phyloP scores from a whole-genome alignment of 345 rosid genomes.

The Gossypium stocksii region DNA sequence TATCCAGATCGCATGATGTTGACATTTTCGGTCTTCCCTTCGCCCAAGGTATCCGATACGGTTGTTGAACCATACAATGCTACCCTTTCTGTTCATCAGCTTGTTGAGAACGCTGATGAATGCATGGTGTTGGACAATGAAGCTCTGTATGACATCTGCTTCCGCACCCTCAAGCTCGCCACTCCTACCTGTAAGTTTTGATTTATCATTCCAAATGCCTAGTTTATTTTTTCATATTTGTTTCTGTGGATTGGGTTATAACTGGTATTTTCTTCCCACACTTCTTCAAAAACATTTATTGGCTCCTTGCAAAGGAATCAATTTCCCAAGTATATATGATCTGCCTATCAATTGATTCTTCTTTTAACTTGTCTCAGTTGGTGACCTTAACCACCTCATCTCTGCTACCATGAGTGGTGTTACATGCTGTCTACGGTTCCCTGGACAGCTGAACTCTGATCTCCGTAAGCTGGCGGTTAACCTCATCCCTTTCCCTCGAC shows the following conservation, averaged over 20 bases:
- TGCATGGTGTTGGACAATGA: constrained; percentile 21
- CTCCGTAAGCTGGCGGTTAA: neutral
- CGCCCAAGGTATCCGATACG: constrained; percentile 15
- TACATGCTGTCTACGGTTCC: constrained; percentile 3
- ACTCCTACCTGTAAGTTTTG: constrained; percentile 2
- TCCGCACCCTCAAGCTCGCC: constrained; percentile 18
- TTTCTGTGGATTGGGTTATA: too few species aligned
- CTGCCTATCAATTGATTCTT: neutral
- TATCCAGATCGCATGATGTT: constrained; percentile 20
- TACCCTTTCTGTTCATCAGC: constrained; percentile 19
- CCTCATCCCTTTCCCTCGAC: neutral
- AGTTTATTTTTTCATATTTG: neutral
- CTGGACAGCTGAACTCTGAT: constrained; percentile 3
- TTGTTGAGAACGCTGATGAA: constrained; percentile 17
- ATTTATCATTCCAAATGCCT: neutral
- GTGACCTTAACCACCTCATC: constrained; percentile 4
- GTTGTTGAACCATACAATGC: constrained; percentile 17
- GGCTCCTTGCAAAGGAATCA: neutral
- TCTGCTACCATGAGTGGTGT: constrained; percentile 9
- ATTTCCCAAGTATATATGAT: neutral
- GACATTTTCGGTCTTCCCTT: constrained; percentile 15
- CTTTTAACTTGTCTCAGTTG: neutral
- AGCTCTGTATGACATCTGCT: constrained; percentile 15
- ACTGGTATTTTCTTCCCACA: too few species aligned
- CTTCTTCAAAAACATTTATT: too few species aligned